These are phyloP conservation scores for Cymodocea nodosa DNA, from an alignment of 116 monocot species.

Conservation along the genomic window DNA sequence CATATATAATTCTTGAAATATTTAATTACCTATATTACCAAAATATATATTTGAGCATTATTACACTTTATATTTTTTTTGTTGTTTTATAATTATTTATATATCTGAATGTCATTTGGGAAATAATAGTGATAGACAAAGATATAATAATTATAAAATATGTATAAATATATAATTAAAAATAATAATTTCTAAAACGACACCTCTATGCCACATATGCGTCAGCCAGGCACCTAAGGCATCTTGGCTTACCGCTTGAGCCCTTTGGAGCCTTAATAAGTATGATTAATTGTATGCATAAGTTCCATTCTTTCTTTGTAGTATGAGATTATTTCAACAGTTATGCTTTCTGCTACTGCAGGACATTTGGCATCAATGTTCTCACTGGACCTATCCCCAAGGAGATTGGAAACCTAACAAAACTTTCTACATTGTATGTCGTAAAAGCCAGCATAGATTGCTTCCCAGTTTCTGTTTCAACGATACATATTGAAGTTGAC, in stretches of 20 bases:
- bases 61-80: no score
- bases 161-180: neutral
- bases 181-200: no score
- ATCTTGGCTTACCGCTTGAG: no score
- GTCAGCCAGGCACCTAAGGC: no score
- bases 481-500: no score
- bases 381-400: constrained; percentile 15
- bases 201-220: no score
- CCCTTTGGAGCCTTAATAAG: no score
- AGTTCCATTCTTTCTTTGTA: neutral
- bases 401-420: constrained; percentile 10
- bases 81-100: no score
- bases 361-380: constrained; percentile 5
- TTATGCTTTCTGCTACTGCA: neutral
- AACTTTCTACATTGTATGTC: neutral
- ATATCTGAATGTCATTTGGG: no score
- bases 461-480: neutral
- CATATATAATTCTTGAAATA: no score
- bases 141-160: neutral
- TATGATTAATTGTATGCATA: neutral
- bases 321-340: neutral
- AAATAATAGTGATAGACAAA: neutral
- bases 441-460: neutral
- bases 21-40: no score
- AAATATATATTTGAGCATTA: no score